Percentiles rank a stretch among this genome's conserved stretches.
Evolutionary conservation across 768 basidiomycete genomes (phyloP).

Genomic region (Calocybe indica): DNA sequence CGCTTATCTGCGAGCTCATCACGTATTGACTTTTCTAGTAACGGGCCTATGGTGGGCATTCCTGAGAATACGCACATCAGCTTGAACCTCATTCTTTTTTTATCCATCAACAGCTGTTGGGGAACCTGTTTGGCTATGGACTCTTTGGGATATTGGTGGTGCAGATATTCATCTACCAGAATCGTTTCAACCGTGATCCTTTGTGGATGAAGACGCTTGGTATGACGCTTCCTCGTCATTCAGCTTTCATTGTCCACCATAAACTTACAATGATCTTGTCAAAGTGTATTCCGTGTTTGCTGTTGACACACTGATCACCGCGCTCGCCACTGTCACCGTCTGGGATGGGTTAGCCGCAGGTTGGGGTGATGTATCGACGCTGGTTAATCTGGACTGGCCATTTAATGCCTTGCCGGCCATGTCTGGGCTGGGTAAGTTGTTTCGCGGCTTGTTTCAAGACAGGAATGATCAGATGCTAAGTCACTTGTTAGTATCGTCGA

Average conservation of each 20-base stretch:
- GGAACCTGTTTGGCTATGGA: conserved; percentile 7
- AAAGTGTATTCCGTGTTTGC: conserved; percentile 10
- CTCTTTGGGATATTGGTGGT: conserved; percentile 7
- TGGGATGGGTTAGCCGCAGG: conserved; percentile 12
- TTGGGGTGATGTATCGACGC: conserved; percentile 14
- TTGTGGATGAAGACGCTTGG: conserved; percentile 5
- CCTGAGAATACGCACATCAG: neutral
- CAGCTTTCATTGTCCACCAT: neutral
- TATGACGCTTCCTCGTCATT: neutral
- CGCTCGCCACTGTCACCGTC: conserved; percentile 13
- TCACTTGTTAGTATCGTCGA: conserved; percentile 2
- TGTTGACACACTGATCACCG: conserved; percentile 13
- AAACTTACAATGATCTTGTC: neutral
- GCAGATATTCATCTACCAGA: conserved; percentile 9
- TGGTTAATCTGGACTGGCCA: conserved; percentile 6
- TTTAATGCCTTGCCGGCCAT: conserved; percentile 11
- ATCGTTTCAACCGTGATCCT: conserved; percentile 1
- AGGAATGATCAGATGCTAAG: neutral
- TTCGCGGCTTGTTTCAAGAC: neutral
- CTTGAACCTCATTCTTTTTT: neutral
- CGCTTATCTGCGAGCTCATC: neutral
- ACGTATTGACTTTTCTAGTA: neutral
- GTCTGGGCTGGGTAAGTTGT: conserved; percentile 12
- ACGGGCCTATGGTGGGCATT: conserved; percentile 4
- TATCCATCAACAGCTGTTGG: conserved; percentile 4